Percentiles rank a stretch among this genome's conserved stretches.
phyloP scores from a whole-genome alignment of 306 rosid species.

The Fragaria ananassa region DNA sequence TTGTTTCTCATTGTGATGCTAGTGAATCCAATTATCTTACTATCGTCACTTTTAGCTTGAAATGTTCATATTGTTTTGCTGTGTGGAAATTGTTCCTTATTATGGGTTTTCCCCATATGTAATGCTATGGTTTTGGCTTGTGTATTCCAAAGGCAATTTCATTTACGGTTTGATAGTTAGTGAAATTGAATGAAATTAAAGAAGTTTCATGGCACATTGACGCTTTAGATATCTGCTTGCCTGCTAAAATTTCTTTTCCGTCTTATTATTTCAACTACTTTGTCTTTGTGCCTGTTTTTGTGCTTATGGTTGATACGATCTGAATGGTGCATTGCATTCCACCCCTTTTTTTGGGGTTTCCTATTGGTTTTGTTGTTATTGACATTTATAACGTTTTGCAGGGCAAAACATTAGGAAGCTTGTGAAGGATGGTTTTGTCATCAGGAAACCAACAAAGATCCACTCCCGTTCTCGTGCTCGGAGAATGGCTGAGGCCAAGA shows the following conservation, averaged over 20 bases:
- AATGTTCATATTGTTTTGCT: not conserved
- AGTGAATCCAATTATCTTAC: not conserved
- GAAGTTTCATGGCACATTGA: not conserved
- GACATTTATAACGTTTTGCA: slow-evolving; percentile 14
- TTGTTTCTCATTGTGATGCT: not conserved
- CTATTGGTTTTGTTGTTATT: not conserved
- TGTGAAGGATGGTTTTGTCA: slow-evolving; percentile 93
- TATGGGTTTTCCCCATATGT: too few species aligned
- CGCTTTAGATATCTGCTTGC: not conserved
- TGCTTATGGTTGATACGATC: not conserved
- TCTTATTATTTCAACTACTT: not conserved
- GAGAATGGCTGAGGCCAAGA: slow-evolving; percentile 87
- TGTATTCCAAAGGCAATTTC: not conserved
- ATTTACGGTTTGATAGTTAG: not conserved
- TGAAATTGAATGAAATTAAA: not conserved
- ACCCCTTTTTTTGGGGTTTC: not conserved
- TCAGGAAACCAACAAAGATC: slow-evolving; percentile 92
- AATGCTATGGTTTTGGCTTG: not conserved
- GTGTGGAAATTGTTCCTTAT: not conserved
- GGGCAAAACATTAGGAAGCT: slow-evolving; percentile 92
- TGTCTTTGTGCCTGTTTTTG: not conserved
- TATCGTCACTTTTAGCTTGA: not conserved
- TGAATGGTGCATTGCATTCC: not conserved
- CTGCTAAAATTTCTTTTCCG: too few species aligned
- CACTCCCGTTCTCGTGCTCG: slow-evolving; percentile 97